Evolutionary conservation across 495 filamentous ascomycete genomes (phyloP).

Genomic region (Entonaema liquescens): DNA sequence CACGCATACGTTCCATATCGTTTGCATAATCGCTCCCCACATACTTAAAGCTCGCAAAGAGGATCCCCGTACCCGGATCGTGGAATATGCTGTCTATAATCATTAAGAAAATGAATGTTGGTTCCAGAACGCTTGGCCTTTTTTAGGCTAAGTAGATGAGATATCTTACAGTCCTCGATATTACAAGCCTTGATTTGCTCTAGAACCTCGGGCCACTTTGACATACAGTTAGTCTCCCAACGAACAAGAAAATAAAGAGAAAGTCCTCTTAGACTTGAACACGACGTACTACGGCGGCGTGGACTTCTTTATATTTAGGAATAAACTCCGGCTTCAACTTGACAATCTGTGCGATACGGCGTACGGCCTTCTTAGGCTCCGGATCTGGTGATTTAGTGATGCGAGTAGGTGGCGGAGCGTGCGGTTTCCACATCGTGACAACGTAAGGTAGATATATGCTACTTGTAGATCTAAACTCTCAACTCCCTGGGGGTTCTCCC

Average conservation of each 20-base stretch:
- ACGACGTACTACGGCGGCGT: slow-evolving; percentile 60
- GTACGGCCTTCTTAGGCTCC: slow-evolving; percentile 49
- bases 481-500: no score
- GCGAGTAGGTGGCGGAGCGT: slow-evolving; percentile 27
- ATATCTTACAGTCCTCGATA: slow-evolving; percentile 71
- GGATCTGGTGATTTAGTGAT: slow-evolving; percentile 34
- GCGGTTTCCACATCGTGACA: slow-evolving; percentile 32
- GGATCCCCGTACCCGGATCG: slow-evolving; percentile 64
- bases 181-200: slow-evolving; percentile 76
- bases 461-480: not conserved
- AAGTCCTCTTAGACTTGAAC: not conserved
- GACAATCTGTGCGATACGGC: slow-evolving; percentile 72
- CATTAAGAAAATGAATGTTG: not conserved
- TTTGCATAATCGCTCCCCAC: slow-evolving; percentile 71
- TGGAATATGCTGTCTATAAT: slow-evolving; percentile 75
- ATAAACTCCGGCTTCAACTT: slow-evolving; percentile 72
- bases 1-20: slow-evolving; percentile 76
- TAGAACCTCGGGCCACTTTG: slow-evolving; percentile 73
- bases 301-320: slow-evolving; percentile 74
- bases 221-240: not conserved
- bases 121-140: not conserved
- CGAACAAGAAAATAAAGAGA: not conserved
- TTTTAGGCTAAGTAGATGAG: not conserved
- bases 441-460: not conserved
- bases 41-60: slow-evolving; percentile 81